Evolutionary conservation across 805 yeast species (phyloP).

Genomic region (Ogataea henricii): DNA sequence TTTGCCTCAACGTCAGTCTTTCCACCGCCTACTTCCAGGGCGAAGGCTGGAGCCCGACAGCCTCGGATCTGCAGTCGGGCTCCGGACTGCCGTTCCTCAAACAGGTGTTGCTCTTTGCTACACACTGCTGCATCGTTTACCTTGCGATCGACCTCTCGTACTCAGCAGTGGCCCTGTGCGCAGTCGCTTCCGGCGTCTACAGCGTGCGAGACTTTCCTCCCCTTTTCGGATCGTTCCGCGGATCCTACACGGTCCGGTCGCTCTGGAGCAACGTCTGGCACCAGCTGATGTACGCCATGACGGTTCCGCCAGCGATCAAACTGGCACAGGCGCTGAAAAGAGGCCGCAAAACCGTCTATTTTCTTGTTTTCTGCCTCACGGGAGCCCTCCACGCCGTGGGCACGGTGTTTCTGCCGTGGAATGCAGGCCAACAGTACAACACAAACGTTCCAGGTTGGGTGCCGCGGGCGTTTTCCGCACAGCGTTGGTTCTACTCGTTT

Average conservation of each 20-base stretch:
- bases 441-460: conserved; percentile 7
- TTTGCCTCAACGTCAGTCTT: neutral
- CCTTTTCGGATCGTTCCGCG: neutral
- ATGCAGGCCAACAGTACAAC: neutral
- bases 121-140: neutral
- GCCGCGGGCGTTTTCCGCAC: neutral
- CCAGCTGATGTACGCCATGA: conserved; percentile 5
- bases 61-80: neutral
- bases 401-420: conserved; percentile 3
- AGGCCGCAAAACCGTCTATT: neutral
- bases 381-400: conserved; percentile 8
- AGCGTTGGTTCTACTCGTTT: conserved; percentile 9
- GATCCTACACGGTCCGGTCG: neutral
- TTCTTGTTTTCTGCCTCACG: conserved; percentile 7
- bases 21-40: conserved; percentile 1
- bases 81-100: neutral
- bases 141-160: neutral
- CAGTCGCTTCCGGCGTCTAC: neutral
- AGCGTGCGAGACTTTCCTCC: conserved; percentile 7
- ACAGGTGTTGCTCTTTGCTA: neutral
- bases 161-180: neutral
- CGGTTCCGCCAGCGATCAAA: conserved; percentile 1
- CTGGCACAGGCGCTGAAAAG: neutral
- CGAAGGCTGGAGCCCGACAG: conserved; percentile 8
- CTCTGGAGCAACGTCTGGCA: conserved; percentile 14